Evolutionary conservation across 768 basidiomycete species (phyloP).

Genomic region (Lactifluus volemus): DNA sequence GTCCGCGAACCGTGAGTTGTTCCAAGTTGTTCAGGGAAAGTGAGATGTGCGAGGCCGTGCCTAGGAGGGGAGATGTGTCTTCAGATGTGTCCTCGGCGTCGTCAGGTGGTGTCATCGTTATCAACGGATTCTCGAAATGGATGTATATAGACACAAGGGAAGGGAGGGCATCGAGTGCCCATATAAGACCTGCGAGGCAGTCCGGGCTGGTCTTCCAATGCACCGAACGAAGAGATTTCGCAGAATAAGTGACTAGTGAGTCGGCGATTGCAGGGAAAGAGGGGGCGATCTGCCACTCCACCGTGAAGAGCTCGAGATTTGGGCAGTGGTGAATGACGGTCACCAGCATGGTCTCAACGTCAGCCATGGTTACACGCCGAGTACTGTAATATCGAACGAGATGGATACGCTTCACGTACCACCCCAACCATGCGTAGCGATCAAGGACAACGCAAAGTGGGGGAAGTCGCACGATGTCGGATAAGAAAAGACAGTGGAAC

Average conservation of each 20-base stretch:
- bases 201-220: constrained; percentile 51
- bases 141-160: constrained; percentile 48
- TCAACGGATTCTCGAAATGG: constrained; percentile 31
- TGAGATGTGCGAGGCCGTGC: constrained; percentile 49
- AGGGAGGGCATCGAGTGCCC: constrained; percentile 58
- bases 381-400: constrained; percentile 43
- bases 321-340: constrained; percentile 57
- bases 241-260: constrained; percentile 44
- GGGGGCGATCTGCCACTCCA: constrained; percentile 53
- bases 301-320: constrained; percentile 64
- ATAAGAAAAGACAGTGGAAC: constrained; percentile 62
- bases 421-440: constrained; percentile 46
- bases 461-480: constrained; percentile 46
- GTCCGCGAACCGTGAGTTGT: constrained; percentile 55
- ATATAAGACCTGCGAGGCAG: constrained; percentile 56
- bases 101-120: neutral
- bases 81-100: constrained; percentile 18
- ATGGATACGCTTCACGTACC: constrained; percentile 71
- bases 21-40: constrained; percentile 47
- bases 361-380: constrained; percentile 35
- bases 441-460: constrained; percentile 45
- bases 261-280: constrained; percentile 60
- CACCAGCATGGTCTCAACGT: constrained; percentile 46
- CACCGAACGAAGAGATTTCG: constrained; percentile 47
- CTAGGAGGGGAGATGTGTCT: constrained; percentile 41